phyloP scores from a whole-genome alignment of 139 green algal genomes.

The Pleodorina starrii region DNA sequence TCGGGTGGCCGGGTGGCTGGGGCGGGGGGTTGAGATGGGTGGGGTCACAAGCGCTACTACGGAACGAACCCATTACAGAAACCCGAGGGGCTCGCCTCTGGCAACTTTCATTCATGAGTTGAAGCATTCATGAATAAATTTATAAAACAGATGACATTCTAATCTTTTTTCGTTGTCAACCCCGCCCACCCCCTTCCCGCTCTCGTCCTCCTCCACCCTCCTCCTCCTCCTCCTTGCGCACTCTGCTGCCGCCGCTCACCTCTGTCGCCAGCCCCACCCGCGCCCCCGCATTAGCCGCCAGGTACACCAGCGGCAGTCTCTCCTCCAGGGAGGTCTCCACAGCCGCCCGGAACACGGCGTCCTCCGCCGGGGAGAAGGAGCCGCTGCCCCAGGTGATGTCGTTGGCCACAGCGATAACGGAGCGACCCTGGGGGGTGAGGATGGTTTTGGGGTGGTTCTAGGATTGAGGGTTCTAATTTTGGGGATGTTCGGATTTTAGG shows the following conservation, averaged over 20 bases:
- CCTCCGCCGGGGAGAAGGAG: constrained; percentile 93
- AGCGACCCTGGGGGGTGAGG: constrained; percentile 52
- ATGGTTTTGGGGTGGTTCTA: too few relatives aligned
- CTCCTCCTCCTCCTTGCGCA: background rate
- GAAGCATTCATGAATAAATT: too few relatives aligned
- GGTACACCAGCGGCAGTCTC: constrained; percentile 93
- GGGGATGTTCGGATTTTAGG: too few relatives aligned
- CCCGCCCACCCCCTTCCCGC: too few relatives aligned
- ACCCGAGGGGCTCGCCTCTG: too few relatives aligned
- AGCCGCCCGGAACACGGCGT: constrained; percentile 92
- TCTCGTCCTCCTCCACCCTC: too few relatives aligned
- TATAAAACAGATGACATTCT: too few relatives aligned
- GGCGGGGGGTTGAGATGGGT: background rate
- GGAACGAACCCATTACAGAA: too few relatives aligned
- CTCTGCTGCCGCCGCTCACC: constrained; percentile 58
- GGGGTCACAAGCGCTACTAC: background rate
- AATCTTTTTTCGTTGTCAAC: too few relatives aligned
- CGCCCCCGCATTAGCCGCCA: constrained; percentile 94
- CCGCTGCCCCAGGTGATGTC: constrained; percentile 96
- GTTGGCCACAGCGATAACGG: constrained; percentile 94
- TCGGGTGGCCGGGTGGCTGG: too few relatives aligned
- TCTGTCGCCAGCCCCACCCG: constrained; percentile 94
- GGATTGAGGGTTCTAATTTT: too few relatives aligned
- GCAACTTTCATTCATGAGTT: too few relatives aligned
- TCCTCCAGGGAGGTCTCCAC: constrained; percentile 85